phyloP scores from a whole-genome alignment of 257 asterid species.

The Cordia subcordata region DNA sequence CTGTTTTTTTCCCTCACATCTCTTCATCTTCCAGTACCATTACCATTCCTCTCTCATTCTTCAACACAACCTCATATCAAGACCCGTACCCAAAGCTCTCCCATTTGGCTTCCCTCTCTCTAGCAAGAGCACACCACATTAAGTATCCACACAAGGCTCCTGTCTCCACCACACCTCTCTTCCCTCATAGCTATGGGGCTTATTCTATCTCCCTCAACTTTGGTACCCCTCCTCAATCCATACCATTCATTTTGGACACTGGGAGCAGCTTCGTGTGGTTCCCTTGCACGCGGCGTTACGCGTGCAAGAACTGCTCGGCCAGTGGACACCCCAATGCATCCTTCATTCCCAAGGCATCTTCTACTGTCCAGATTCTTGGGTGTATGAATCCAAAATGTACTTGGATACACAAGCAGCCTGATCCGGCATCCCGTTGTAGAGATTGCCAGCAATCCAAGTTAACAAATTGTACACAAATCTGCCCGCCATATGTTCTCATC shows the following conservation, averaged over 20 bases:
- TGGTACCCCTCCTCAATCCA: slow-evolving; percentile 81
- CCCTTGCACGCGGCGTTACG: slow-evolving; percentile 69
- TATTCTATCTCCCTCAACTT: slow-evolving; percentile 73
- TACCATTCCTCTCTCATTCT: slow-evolving; percentile 46
- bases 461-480: slow-evolving; percentile 45
- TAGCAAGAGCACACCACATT: slow-evolving; percentile 74
- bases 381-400: slow-evolving; percentile 70
- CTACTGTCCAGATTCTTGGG: slow-evolving; percentile 60
- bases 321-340: slow-evolving; percentile 25
- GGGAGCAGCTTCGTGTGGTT: slow-evolving; percentile 89
- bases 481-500: slow-evolving; percentile 74
- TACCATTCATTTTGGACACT: slow-evolving; percentile 71
- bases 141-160: slow-evolving; percentile 28
- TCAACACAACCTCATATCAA: slow-evolving; percentile 24
- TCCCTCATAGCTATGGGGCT: slow-evolving; percentile 67
- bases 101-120: slow-evolving; percentile 48
- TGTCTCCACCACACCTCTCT: slow-evolving; percentile 36
- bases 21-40: slow-evolving; percentile 20
- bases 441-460: slow-evolving; percentile 28
- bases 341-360: slow-evolving; percentile 65
- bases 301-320: slow-evolving; percentile 52
- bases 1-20: slow-evolving; percentile 13
- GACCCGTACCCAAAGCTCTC: slow-evolving; percentile 53
- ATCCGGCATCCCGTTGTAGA: slow-evolving; percentile 25
- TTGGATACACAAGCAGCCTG: slow-evolving; percentile 57